These are phyloP conservation scores for Mucor plumbeus DNA, from an alignment of 371 early-diverging fungal species.

Conservation along the genomic window DNA sequence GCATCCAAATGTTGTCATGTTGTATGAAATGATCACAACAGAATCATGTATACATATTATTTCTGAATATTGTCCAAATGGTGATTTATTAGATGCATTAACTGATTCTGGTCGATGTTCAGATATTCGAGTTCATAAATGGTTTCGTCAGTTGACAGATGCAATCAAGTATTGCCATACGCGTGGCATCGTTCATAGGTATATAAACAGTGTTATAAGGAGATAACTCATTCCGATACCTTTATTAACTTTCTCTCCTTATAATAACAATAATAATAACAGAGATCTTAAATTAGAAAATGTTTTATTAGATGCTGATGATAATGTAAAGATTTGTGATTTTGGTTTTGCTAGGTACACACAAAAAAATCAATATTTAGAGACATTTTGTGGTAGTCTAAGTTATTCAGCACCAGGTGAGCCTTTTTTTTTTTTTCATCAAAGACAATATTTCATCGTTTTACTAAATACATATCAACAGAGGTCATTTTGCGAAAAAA, in stretches of 20 bases:
- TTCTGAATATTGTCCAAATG: constrained; percentile 79
- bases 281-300: constrained; percentile 90
- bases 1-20: constrained; percentile 82
- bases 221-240: neutral
- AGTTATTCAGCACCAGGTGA: constrained; percentile 83
- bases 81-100: constrained; percentile 79
- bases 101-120: constrained; percentile 62
- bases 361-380: constrained; percentile 71
- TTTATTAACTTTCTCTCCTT: neutral
- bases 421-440: no score
- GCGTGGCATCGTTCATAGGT: constrained; percentile 74
- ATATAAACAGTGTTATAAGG: neutral
- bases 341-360: constrained; percentile 89
- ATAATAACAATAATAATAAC: neutral
- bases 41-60: constrained; percentile 83
- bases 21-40: constrained; percentile 88
- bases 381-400: constrained; percentile 86
- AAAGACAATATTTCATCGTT: no score
- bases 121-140: constrained; percentile 59
- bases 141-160: constrained; percentile 76
- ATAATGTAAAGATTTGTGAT: constrained; percentile 84
- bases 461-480: constrained; percentile 9
- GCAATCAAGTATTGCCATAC: constrained; percentile 82
- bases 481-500: constrained; percentile 78
- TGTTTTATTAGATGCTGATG: constrained; percentile 74